Conservation (phyloP, 176 grass and related monocot species). For the Phragmites australis region DNA sequence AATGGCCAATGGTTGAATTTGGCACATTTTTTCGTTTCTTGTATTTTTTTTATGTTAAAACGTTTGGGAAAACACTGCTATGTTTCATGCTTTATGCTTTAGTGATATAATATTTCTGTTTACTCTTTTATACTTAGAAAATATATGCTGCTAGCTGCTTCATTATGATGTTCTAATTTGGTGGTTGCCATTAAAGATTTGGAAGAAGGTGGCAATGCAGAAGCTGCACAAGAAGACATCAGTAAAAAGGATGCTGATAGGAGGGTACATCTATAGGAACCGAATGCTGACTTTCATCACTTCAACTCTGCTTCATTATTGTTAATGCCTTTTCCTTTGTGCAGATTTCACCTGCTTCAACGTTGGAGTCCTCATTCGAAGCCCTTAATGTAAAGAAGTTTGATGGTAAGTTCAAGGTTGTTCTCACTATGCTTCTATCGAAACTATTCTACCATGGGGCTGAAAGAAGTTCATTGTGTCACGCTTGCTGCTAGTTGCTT, state of each 20-base stretch:
- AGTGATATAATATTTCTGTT: not conserved
- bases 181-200: constrained; percentile 35
- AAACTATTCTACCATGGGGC: constrained; percentile 24
- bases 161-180: constrained; percentile 18
- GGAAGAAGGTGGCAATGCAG: constrained; percentile 37
- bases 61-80: not conserved
- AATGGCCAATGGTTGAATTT: not conserved
- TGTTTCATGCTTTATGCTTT: not conserved
- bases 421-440: constrained; percentile 29
- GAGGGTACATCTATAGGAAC: constrained; percentile 52
- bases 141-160: constrained; percentile 8
- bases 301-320: constrained; percentile 32
- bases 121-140: constrained; percentile 8
- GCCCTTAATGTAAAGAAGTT: constrained; percentile 95
- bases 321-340: constrained; percentile 24
- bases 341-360: constrained; percentile 81
- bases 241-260: constrained; percentile 76
- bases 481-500: constrained; percentile 65
- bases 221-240: constrained; percentile 42
- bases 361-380: constrained; percentile 89
- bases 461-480: constrained; percentile 30
- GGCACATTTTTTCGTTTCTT: constrained; percentile 7
- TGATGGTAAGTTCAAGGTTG: constrained; percentile 64
- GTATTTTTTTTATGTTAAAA: not conserved
- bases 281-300: constrained; percentile 20